Conservation (phyloP, 2,329 filamentous ascomycete genomes). For the Neonectria faginata region DNA sequence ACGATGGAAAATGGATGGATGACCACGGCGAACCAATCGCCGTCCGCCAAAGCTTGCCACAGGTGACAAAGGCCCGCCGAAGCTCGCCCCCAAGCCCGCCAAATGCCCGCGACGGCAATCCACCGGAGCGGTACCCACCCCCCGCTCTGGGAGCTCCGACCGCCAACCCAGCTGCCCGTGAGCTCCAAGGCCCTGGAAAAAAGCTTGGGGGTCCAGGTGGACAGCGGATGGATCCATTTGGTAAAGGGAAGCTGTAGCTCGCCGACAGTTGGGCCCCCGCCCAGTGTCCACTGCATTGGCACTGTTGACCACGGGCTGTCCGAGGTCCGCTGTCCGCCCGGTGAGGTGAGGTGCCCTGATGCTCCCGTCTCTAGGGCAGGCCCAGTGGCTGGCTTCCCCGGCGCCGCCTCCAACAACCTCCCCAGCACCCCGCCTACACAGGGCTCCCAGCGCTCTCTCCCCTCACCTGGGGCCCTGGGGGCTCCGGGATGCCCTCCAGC, state of each 20-base stretch:
- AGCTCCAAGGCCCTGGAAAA: constrained; percentile 17
- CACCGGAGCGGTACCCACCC: constrained; percentile 41
- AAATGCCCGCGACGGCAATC: constrained; percentile 33
- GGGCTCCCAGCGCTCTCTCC: constrained; percentile 4
- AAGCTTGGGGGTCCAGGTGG: constrained; percentile 26
- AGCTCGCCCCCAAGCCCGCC: constrained; percentile 26
- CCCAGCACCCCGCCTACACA: not conserved
- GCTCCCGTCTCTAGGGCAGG: not conserved
- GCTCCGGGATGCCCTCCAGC: constrained; percentile 19
- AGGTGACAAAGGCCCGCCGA: constrained; percentile 21
- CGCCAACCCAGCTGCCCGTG: constrained; percentile 1
- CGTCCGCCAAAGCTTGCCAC: constrained; percentile 27
- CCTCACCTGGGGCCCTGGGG: constrained; percentile 10
- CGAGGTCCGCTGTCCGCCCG: not conserved
- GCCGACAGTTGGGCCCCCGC: constrained; percentile 10
- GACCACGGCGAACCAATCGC: constrained; percentile 37
- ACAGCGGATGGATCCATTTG: constrained; percentile 20
- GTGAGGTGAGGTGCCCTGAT: not conserved
- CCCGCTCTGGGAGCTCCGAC: constrained; percentile 37
- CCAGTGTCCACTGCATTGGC: not conserved
- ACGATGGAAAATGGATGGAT: constrained; percentile 42
- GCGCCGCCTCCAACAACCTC: not conserved
- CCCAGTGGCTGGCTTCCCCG: not conserved
- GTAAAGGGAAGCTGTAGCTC: not conserved
- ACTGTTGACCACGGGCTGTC: not conserved